Evolutionary conservation across 768 basidiomycete genomes (phyloP).

Genomic region (Nevesoporus exiguus): DNA sequence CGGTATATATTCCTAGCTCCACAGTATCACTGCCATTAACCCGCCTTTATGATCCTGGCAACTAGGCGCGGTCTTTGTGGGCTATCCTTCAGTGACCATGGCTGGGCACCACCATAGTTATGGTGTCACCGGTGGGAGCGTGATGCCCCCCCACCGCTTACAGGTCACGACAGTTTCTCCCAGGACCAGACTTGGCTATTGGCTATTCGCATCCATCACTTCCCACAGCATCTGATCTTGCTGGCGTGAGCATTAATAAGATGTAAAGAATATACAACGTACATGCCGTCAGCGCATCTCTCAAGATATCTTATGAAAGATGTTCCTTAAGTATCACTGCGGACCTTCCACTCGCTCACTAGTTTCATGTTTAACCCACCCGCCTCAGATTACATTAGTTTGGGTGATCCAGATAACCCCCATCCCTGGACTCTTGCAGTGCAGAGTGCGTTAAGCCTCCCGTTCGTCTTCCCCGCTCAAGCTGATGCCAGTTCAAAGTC

Average conservation of each 20-base stretch:
- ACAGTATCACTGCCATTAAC: background rate
- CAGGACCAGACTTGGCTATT: background rate
- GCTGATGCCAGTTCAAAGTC: slow-evolving; percentile 5
- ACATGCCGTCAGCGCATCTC: slow-evolving; percentile 2
- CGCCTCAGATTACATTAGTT: background rate
- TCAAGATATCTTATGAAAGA: background rate
- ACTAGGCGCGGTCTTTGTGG: background rate
- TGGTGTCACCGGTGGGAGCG: background rate
- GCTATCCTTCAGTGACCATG: background rate
- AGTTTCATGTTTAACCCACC: background rate
- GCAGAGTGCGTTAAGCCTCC: slow-evolving; percentile 6
- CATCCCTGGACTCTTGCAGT: slow-evolving; percentile 10
- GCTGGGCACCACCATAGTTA: too few relatives aligned
- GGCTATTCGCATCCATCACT: background rate
- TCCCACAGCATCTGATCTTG: background rate
- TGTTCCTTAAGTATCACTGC: background rate
- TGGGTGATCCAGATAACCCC: background rate
- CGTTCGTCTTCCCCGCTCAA: background rate
- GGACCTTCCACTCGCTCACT: background rate
- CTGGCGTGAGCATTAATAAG: background rate
- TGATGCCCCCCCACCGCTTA: background rate
- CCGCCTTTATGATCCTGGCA: background rate
- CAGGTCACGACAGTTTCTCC: background rate
- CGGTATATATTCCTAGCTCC: too few relatives aligned
- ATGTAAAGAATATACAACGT: background rate